Evolutionary conservation across 139 green algal genomes (phyloP).

Genomic region (Coelastrella sp.): DNA sequence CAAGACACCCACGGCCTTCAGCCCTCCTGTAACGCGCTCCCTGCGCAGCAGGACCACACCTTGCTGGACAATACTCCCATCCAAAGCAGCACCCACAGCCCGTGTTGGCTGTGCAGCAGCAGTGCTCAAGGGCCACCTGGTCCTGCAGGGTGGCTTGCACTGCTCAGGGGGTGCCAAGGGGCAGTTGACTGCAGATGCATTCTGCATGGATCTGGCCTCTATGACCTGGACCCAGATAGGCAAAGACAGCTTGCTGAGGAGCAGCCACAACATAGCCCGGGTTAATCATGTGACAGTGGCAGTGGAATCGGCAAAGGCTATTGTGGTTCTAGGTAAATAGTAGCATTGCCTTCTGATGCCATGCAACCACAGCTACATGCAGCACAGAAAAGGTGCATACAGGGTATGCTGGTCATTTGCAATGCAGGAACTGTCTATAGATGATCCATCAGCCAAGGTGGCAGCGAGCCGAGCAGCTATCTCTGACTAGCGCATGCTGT

Average conservation of each 20-base stretch:
- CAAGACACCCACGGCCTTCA: not conserved
- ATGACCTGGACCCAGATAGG: not conserved
- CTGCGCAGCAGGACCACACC: not conserved
- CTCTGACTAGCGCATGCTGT: not conserved
- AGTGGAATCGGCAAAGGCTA: not conserved
- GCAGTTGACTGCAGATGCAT: conserved; percentile 12
- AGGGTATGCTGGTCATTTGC: too few relatives aligned
- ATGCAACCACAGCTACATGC: not conserved
- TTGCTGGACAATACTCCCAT: not conserved
- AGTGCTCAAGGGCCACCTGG: not conserved
- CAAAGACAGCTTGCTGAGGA: not conserved
- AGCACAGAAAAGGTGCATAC: too few relatives aligned
- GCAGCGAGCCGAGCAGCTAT: not conserved
- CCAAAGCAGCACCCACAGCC: not conserved
- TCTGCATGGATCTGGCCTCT: not conserved
- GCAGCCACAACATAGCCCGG: not conserved
- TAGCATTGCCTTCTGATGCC: not conserved
- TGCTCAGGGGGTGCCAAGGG: not conserved
- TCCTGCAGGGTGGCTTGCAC: not conserved
- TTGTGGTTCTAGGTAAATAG: not conserved
- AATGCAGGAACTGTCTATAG: not conserved
- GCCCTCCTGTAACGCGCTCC: not conserved
- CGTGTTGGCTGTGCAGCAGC: not conserved
- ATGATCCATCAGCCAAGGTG: not conserved
- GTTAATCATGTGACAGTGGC: not conserved